Evolutionary conservation across 345 rosid genomes (phyloP), one percentile per base, ranked within the genome.

Genomic region (Sapria himalayana): DNA sequence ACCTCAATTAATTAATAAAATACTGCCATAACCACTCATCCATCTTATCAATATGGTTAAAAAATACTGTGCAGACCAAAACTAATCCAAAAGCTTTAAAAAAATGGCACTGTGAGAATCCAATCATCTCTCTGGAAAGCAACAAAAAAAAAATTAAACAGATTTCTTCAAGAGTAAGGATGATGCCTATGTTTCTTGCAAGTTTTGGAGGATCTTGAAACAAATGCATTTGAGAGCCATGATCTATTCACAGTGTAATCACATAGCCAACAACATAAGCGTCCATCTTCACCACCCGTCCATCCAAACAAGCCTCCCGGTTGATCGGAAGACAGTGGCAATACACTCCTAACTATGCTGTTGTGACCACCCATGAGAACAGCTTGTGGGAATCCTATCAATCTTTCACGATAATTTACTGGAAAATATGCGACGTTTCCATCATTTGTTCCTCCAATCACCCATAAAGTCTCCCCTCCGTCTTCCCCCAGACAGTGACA

Each of bases 251-350:
- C 33, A 31, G 82, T 58, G 19, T 63, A 66, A 39, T 82, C 77
- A 0, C 81, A 68, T 21, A 54, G 54, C 98, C 98, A 89, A 63
- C 95, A 79, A 52, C 93, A 82, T 45, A 89, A 27, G 1, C 86
- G 74, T 22, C 98, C 95, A 52, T 89, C 98, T 61, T 89, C 98
- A 15, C 91, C 93, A 0, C 95, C 94, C 0, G 72, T 72, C 98
- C 98, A 89, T 44, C 95, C 92, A 23, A 89, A 89, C 53, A 76
- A 45, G 22, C 81, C 86, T 14, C 56, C 62, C 21, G 65, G 55
- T 18, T 44, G 39, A 55, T 56, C 37, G 15, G 58, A 39, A 3
- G 81, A 64, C 76, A 73, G 55, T 4, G 85, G 89, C 70, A 76
- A 45, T 15, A 79, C 65, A 35, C 82, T 70, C 33, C 95, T 66